Base-by-base conservation (phyloP, 352 stramenopile genomes). In the Pythium folliculosum region DNA sequence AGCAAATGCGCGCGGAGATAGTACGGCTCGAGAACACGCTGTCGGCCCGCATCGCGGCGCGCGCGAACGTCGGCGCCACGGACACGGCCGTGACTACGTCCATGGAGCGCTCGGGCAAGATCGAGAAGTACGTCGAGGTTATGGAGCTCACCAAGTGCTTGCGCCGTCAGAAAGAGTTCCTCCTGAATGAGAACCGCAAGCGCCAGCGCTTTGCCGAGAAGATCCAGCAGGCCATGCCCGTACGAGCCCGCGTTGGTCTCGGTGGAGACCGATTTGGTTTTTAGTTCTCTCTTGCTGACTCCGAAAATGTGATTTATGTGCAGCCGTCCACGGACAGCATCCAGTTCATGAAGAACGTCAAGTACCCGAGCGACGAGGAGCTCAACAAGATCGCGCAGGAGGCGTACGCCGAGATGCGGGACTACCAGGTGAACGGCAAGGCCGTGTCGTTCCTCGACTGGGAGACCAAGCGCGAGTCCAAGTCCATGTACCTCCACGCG, bases 331-430 rank as follows among this genome's bases (percentile, higher is more conserved):
- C 86, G 7, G 84, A 94, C 66, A 92, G 84, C 69, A 89, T 94
- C 53, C 86, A 94, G 73, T 92, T 94, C 70, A 91, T 94, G 83
- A 92, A 92, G 70, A 94, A 91, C 38, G 84, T 94, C 66, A 94
- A 92, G 71, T 91, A 84, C 60, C 86, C 86, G 22, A 52, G 79
- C 16, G 86, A 92, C 59, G 79, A 90, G 21, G 86, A 92, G 61
- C 82, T 94, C 35, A 77, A 91, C 55, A 92, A 92, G 69, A 85
- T 81, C 37, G 87, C 84, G 12, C 77, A 83, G 50, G 83, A 88
- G 57, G 83, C 86, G 43, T 89, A 91, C 57, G 77, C 86, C 67
- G 81, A 92, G 75, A 94, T 94, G 86, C 78, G 86, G 59, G 80
- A 89, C 72, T 92, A 94, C 67, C 76, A 84, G 52, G 84, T 92